phyloP scores from a whole-genome alignment of 305 asterid species.

The Withania somnifera region DNA sequence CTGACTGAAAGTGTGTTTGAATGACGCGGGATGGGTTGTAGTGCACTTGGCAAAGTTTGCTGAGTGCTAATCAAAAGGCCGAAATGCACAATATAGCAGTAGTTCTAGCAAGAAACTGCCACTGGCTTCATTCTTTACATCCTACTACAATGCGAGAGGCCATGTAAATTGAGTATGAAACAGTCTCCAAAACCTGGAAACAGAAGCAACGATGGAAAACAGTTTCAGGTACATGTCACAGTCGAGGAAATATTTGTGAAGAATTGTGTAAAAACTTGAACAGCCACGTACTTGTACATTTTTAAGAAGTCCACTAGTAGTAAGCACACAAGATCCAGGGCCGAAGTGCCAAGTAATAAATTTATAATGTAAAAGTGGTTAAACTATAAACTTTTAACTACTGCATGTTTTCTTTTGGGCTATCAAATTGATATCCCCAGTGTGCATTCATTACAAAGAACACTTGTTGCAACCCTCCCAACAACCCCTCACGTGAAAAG shows the following conservation, averaged over 20 bases:
- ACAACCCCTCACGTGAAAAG: neutral
- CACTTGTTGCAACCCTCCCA: neutral
- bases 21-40: neutral
- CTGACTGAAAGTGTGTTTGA: neutral
- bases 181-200: neutral
- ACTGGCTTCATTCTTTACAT: neutral
- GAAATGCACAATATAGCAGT: neutral
- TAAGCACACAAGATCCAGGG: neutral
- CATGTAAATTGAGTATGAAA: neutral
- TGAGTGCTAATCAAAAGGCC: neutral
- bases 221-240: neutral
- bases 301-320: neutral
- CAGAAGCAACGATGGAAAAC: neutral
- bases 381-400: neutral
- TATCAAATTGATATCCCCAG: too few relatives aligned
- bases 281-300: neutral
- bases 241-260: neutral
- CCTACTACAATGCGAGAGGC: neutral
- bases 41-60: neutral
- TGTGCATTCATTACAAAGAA: neutral
- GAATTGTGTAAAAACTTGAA: neutral
- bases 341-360: neutral
- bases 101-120: neutral
- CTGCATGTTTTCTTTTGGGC: neutral
- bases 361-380: neutral